phyloP scores from a whole-genome alignment of 768 basidiomycete species.

The Russula sp. region DNA sequence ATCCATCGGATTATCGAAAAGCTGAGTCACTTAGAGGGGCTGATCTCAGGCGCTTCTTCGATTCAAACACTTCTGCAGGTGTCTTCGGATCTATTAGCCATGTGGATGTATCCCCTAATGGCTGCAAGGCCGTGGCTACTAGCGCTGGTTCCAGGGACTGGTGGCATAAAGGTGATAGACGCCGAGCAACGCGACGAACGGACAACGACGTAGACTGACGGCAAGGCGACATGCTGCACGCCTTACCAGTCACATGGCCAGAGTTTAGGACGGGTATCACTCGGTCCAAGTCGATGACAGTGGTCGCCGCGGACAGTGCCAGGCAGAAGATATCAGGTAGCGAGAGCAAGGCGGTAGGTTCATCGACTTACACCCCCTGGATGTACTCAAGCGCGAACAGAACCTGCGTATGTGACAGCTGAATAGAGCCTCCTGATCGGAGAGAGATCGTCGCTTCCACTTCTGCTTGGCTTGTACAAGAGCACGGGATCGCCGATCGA shows the following conservation, averaged over 20 bases:
- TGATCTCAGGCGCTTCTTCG: neutral
- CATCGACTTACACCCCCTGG: slow-evolving; percentile 38
- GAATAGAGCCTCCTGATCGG: slow-evolving; percentile 35
- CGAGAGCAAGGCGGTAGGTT: neutral
- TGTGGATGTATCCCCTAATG: neutral
- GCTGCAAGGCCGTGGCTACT: neutral
- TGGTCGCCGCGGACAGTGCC: slow-evolving; percentile 10
- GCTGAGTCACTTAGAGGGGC: slow-evolving; percentile 1
- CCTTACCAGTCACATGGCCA: slow-evolving; percentile 36
- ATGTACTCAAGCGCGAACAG: slow-evolving; percentile 46
- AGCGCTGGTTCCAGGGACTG: neutral
- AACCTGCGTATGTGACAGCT: slow-evolving; percentile 44
- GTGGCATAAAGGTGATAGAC: neutral
- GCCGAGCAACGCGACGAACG: neutral
- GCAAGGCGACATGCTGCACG: neutral
- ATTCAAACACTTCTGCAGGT: neutral
- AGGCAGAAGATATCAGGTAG: neutral
- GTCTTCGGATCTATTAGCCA: neutral
- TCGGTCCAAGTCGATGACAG: slow-evolving; percentile 41
- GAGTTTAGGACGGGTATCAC: slow-evolving; percentile 47
- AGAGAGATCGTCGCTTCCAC: slow-evolving; percentile 43
- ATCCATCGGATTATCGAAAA: slow-evolving; percentile 12
- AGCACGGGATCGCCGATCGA: slow-evolving; percentile 52
- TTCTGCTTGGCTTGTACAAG: slow-evolving; percentile 41
- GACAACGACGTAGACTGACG: neutral